Percentiles rank a stretch among this genome's conserved stretches.
phyloP scores from a whole-genome alignment of 2,329 filamentous ascomycete species.

The Fusarium sp. region DNA sequence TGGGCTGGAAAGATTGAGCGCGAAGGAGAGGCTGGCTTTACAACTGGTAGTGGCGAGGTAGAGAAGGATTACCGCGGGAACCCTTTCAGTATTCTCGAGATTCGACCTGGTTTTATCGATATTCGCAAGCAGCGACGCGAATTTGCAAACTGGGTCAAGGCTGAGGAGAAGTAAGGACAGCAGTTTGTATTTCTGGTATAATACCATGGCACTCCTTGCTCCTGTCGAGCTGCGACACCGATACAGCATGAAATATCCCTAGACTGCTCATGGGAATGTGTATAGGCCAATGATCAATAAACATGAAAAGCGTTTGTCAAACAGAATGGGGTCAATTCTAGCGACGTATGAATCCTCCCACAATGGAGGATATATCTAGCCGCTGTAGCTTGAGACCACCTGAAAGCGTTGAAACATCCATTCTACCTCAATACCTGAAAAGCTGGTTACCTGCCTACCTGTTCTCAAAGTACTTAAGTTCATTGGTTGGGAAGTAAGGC shows the following conservation, averaged over 20 bases:
- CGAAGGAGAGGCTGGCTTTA: slow-evolving; percentile 72
- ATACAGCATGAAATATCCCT: background rate
- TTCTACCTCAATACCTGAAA: too few relatives aligned
- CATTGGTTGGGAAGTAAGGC: background rate
- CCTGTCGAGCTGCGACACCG: background rate
- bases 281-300: background rate
- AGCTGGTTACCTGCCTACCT: too few relatives aligned
- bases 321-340: background rate
- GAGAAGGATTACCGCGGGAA: slow-evolving; percentile 80
- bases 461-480: background rate
- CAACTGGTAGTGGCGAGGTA: slow-evolving; percentile 70
- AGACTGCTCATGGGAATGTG: background rate
- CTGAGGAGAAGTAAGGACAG: slow-evolving; percentile 35
- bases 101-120: slow-evolving; percentile 86
- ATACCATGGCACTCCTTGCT: background rate
- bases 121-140: slow-evolving; percentile 84
- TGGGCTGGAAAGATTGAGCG: slow-evolving; percentile 89
- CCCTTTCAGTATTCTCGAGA: slow-evolving; percentile 83
- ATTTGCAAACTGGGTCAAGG: slow-evolving; percentile 79
- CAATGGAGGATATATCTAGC: background rate
- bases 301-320: background rate
- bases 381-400: too few relatives aligned
- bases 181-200: background rate
- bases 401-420: background rate
- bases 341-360: background rate